Evolutionary conservation across 768 basidiomycete genomes (phyloP), one percentile per base, ranked within the genome.

Genomic region (Hemileccinum impolitum): DNA sequence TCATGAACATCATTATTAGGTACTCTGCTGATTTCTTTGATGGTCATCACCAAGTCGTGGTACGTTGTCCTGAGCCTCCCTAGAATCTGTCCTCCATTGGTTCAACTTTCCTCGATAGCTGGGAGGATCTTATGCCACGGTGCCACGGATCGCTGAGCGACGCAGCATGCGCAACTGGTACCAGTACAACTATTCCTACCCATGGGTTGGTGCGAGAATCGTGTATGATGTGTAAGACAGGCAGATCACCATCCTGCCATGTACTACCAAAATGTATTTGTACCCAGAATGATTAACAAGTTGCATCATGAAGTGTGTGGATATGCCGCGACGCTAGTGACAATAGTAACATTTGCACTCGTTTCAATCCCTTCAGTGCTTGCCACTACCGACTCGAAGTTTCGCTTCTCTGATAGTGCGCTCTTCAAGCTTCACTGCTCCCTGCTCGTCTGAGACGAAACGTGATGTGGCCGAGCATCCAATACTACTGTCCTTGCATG

Each of bases 21-120:
- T 89, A 86, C 58, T 90, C 90, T 15, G 75, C 74, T 53, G 95
- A 98, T 70, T 98, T 98, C 72, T 93, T 92, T 65, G 96, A 98
- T 66, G 80, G 73, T 6, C 77, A 80, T 57, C 91, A 99, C 66
- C 81, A 82, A 44, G 82, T 94, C 23, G 91, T 96, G 65, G 89
- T 94, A 73, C 56, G 91, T 82, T 14, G 25, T 23, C 14, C 15
- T 13, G 10, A 18, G 21, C 17, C 6, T 45, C 18, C 40, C 0
- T 39, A n/a, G n/a, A n/a, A n/a, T 31, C 6, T 14, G 12, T 41
- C 15, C 17, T 31, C 19, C 38, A 17, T 35, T 21, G 17, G 11
- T 43, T 54, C 14, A 43, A 18, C 23, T 14, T 39, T 34, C 47
- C 34, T 55, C 32, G 35, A 38, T 45, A 96, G 93, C 70, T 98